These are phyloP conservation scores for Suillus fuscotomentosus DNA, from an alignment of 768 basidiomycete genomes.

Conservation along the genomic window DNA sequence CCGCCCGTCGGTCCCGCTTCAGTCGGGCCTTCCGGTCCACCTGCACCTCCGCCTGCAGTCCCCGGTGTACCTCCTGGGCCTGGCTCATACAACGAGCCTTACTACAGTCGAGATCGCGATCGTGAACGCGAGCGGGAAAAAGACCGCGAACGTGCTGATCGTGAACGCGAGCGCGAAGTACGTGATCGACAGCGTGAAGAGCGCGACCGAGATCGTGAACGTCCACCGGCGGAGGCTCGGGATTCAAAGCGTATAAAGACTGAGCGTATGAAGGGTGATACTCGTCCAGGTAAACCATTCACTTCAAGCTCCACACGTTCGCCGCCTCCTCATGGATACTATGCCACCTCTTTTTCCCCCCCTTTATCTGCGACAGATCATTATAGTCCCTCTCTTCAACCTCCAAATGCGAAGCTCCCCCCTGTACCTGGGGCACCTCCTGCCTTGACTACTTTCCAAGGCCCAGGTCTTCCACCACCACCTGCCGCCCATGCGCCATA, in stretches of 20 bases:
- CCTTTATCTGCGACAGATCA: constrained; percentile 28
- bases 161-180: constrained; percentile 38
- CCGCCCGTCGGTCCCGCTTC: constrained; percentile 32
- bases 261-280: constrained; percentile 44
- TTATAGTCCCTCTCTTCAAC: constrained; percentile 36
- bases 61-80: constrained; percentile 31
- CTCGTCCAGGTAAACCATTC: constrained; percentile 38
- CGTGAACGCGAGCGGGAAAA: constrained; percentile 40
- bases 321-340: constrained; percentile 33
- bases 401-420: constrained; percentile 38
- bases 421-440: constrained; percentile 22
- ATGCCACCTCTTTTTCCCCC: constrained; percentile 20
- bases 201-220: constrained; percentile 47
- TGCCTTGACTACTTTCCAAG: constrained; percentile 31
- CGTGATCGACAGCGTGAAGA: constrained; percentile 37
- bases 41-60: constrained; percentile 29
- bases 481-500: constrained; percentile 31
- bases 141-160: constrained; percentile 40
- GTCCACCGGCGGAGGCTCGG: constrained; percentile 41
- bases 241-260: constrained; percentile 64
- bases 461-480: constrained; percentile 36
- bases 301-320: constrained; percentile 24
- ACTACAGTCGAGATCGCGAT: constrained; percentile 38
- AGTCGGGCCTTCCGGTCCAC: constrained; percentile 32
- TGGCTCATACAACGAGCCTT: constrained; percentile 35